Percentiles rank a stretch among this genome's conserved stretches.
Conservation (phyloP, 73 alveolate species). For the Uronychia setigera region DNA sequence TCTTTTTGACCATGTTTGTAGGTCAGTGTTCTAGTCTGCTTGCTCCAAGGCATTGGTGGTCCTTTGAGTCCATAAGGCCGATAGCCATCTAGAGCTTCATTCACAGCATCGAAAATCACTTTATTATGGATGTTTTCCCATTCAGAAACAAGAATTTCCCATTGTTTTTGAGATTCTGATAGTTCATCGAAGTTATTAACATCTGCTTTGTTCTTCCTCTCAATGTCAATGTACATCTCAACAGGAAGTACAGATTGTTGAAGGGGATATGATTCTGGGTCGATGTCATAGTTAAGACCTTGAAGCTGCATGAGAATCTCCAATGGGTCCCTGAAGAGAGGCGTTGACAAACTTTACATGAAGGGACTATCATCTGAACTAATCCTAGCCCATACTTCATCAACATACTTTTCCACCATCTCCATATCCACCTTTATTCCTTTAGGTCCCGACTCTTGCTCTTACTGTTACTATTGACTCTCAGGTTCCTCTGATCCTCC, state of each 20-base stretch:
- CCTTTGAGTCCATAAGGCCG: constrained; percentile 90
- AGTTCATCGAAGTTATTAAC: neutral
- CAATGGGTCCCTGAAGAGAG: constrained; percentile 51
- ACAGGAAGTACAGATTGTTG: constrained; percentile 53
- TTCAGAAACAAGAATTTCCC: constrained; percentile 50
- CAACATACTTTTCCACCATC: constrained; percentile 33
- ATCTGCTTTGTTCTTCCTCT: constrained; percentile 1
- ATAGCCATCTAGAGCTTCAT: constrained; percentile 84
- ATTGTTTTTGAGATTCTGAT: neutral
- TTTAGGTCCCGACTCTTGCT: constrained; percentile 1
- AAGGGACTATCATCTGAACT: neutral
- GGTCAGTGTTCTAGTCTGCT: constrained; percentile 46
- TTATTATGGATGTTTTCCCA: constrained; percentile 91
- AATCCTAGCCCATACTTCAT: constrained; percentile 10
- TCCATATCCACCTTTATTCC: constrained; percentile 38
- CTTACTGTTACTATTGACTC: no score
- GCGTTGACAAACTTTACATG: constrained; percentile 36
- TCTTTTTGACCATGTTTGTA: constrained; percentile 50
- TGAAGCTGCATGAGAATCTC: constrained; percentile 57
- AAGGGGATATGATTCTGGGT: constrained; percentile 21
- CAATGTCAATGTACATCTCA: constrained; percentile 61
- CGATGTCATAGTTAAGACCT: constrained; percentile 6
- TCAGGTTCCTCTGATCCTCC: constrained; percentile 6
- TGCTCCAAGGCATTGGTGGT: constrained; percentile 89
- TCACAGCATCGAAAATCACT: constrained; percentile 82